A percentile compares a stretch with the other conserved stretches of the same genome.
Evolutionary conservation across 2,329 filamentous ascomycete species (phyloP).

Genomic region (Lecanoromycetidae sp.): DNA sequence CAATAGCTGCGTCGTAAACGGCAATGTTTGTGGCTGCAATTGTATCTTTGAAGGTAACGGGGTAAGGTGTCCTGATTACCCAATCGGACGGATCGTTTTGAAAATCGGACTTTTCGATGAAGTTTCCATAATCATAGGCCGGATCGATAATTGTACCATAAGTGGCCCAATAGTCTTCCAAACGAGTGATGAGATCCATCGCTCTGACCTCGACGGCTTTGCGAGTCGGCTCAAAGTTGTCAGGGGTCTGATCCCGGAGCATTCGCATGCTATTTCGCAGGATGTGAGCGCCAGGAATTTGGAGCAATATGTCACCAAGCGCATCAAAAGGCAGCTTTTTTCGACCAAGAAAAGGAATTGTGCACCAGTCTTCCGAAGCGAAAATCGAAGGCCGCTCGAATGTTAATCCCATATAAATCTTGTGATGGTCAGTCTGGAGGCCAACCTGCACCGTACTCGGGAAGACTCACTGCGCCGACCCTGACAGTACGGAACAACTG

Average conservation of each 20-base stretch:
- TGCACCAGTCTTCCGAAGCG: slow-evolving; percentile 4
- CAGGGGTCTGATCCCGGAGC: no score
- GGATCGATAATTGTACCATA: neutral
- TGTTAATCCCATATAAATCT: slow-evolving; percentile 2
- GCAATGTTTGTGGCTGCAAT: neutral
- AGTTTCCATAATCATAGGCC: neutral
- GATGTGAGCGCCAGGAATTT: neutral
- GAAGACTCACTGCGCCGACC: neutral
- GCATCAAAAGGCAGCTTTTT: neutral
- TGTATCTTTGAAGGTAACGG: neutral
- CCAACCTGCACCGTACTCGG: no score
- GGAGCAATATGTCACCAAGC: neutral
- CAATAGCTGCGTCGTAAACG: slow-evolving; percentile 1
- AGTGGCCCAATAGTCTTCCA: neutral
- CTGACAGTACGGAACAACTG: neutral
- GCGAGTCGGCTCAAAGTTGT: neutral
- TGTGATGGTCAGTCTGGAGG: neutral
- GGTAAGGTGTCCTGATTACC: neutral
- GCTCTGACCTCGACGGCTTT: neutral
- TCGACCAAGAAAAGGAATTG: neutral
- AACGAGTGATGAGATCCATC: neutral
- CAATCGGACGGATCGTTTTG: neutral
- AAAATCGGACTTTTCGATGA: neutral
- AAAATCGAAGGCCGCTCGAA: neutral
- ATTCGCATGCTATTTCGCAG: neutral